These are phyloP conservation scores for Ganoderma boninense DNA, from an alignment of 1,284 basidiomycete genomes.

Conservation along the genomic window DNA sequence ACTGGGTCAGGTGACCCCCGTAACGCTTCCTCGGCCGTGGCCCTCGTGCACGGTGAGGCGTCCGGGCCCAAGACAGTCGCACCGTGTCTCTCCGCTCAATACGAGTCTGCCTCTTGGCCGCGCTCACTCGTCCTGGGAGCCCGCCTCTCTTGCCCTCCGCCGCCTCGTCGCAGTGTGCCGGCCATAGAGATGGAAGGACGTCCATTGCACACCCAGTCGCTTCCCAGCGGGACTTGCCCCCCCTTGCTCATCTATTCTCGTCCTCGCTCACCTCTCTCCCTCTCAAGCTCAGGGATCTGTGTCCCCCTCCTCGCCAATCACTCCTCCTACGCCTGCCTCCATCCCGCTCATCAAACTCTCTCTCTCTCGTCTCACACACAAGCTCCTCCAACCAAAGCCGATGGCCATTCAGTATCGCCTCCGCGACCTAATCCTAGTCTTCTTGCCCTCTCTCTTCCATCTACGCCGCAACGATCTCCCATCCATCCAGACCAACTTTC, in stretches of 20 bases:
- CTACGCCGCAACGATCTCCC: slow-evolving; percentile 75
- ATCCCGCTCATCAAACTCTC: slow-evolving; percentile 56
- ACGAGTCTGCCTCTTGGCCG: not conserved
- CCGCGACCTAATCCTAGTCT: slow-evolving; percentile 84
- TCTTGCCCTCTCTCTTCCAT: slow-evolving; percentile 88
- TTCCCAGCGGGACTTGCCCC: slow-evolving; percentile 44
- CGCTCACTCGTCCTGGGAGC: slow-evolving; percentile 6
- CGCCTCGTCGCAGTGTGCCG: not conserved
- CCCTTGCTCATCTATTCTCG: not conserved
- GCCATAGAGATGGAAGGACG: slow-evolving; percentile 11
- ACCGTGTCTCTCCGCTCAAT: not conserved
- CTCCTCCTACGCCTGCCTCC: slow-evolving; percentile 60
- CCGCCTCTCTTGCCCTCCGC: not conserved
- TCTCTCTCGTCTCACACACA: slow-evolving; percentile 62
- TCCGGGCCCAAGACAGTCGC: not conserved
- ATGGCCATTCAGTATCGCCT: slow-evolving; percentile 53
- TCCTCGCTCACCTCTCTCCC: slow-evolving; percentile 3
- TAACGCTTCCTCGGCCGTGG: slow-evolving; percentile 3
- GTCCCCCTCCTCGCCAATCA: slow-evolving; percentile 80
- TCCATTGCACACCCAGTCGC: slow-evolving; percentile 34
- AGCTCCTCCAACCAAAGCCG: slow-evolving; percentile 52
- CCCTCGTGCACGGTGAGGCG: no score
- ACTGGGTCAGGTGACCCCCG: slow-evolving; percentile 10
- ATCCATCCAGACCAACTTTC: slow-evolving; percentile 82
- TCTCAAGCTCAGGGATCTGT: slow-evolving; percentile 78